Percentiles rank a stretch among this genome's conserved stretches.
phyloP scores from a whole-genome alignment of 306 rosid genomes.

The Cyclanthera cordifolia region DNA sequence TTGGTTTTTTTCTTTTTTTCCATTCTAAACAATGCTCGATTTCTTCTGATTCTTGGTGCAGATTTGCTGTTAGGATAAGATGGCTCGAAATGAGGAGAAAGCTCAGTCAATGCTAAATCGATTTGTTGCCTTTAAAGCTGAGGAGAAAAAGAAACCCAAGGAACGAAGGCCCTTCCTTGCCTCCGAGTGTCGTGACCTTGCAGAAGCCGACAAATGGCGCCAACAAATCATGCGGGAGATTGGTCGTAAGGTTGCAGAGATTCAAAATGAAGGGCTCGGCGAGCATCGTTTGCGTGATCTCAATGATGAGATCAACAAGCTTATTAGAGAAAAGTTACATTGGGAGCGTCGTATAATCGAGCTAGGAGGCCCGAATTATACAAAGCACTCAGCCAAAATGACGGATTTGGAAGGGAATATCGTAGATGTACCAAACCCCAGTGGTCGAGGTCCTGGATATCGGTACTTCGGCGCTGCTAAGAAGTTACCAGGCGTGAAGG shows the following conservation, averaged over 20 bases:
- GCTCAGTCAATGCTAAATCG: slow-evolving; percentile 77
- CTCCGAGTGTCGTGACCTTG: slow-evolving; percentile 89
- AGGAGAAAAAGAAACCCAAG: slow-evolving; percentile 90
- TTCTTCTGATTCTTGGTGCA: not conserved
- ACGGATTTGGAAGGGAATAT: slow-evolving; percentile 88
- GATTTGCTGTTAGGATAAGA: slow-evolving; percentile 16
- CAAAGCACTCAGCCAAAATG: slow-evolving; percentile 69
- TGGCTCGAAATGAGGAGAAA: slow-evolving; percentile 77
- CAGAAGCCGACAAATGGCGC: slow-evolving; percentile 87
- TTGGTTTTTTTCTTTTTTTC: not conserved
- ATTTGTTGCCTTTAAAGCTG: slow-evolving; percentile 63
- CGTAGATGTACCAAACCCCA: slow-evolving; percentile 82
- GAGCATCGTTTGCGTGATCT: slow-evolving; percentile 97
- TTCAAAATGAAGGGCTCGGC: slow-evolving; percentile 86
- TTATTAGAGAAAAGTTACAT: slow-evolving; percentile 61
- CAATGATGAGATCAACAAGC: slow-evolving; percentile 90
- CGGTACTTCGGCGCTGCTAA: slow-evolving; percentile 88
- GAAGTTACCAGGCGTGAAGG: slow-evolving; percentile 67
- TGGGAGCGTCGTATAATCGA: slow-evolving; percentile 87
- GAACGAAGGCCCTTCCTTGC: slow-evolving; percentile 69
- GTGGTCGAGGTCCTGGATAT: slow-evolving; percentile 91
- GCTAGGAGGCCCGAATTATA: slow-evolving; percentile 68
- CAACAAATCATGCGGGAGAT: slow-evolving; percentile 88
- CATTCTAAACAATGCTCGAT: not conserved
- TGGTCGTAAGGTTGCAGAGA: slow-evolving; percentile 96